Evolutionary conservation across 805 yeast species (phyloP), one percentile per base, ranked within the genome.

Genomic region (Candida piceae): DNA sequence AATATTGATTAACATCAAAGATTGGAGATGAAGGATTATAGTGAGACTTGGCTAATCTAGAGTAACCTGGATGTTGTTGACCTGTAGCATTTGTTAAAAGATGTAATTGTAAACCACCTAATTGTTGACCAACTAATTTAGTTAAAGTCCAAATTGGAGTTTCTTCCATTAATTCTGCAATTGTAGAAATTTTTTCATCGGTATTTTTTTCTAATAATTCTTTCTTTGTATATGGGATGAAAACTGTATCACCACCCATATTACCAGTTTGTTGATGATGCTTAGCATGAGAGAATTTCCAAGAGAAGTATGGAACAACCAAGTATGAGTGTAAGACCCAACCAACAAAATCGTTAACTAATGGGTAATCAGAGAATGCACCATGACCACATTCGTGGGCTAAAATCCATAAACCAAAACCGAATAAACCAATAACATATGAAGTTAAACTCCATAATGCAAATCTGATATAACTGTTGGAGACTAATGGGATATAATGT

Each of bases 321-420:
- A 67, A 58, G 50, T 70, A 75, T 30, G 80, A 74, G 53, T 76
- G 82, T 33, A 76, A 55, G 20, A 72, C 67, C 82, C 81, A 76
- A 36, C 83, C 83, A 40, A 74, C 69, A 19, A 67, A 53, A 53
- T 76, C 80, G 49, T 76, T 76, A 35, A 76, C 65, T 49, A 55
- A 55, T 40, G 62, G 66, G 49, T 72, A 72, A 48, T 76, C 78
- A 26, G 76, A 69, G 52, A 76, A 76, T 15, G 81, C 81, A 35
- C 70, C 72, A 54, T 76, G 83, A 29, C 82, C 81, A 64, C 82
- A 76, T 58, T 75, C 80, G 53, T 75, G 81, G 32, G 79, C 80
- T 53, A 76, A 57, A 43, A 76, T 72, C 82, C 81, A 76, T 35
- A 75, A 55, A 30, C 83, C 82, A 39, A 74, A 69, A 6, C 77